Evolutionary conservation across 1,284 basidiomycete species (phyloP).

Genomic region (Fistulinella cinereoalba): DNA sequence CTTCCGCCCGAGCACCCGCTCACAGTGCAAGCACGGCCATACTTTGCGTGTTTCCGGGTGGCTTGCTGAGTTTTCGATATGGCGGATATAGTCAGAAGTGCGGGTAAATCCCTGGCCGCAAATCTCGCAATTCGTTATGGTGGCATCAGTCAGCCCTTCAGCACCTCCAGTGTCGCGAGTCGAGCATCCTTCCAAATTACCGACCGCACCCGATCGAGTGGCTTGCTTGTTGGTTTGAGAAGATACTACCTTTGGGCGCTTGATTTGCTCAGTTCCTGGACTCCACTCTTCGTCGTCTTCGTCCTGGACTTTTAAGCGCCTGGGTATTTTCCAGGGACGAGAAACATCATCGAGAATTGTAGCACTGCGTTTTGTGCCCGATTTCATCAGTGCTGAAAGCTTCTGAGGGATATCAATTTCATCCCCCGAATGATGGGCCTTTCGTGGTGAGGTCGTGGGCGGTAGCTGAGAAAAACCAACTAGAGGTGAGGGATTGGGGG

Average conservation of each 20-base stretch:
- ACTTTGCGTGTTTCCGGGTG: conserved; percentile 28
- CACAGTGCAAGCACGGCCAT: conserved; percentile 24
- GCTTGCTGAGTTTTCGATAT: conserved; percentile 23
- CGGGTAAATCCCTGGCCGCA: conserved; percentile 25
- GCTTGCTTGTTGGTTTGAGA: background rate
- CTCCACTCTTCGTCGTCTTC: conserved; percentile 30
- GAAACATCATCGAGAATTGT: conserved; percentile 2
- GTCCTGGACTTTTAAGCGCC: conserved; percentile 13
- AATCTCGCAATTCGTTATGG: conserved; percentile 7
- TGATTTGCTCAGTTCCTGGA: conserved; percentile 12
- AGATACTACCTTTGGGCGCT: conserved; percentile 2
- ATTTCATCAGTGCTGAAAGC: too few species aligned
- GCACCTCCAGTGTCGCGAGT: background rate
- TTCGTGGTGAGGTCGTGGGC: too few species aligned
- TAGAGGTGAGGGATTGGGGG: conserved; percentile 6
- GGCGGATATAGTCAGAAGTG: conserved; percentile 20
- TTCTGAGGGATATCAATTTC: too few species aligned
- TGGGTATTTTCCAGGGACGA: conserved; percentile 2
- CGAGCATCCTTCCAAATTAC: too few species aligned
- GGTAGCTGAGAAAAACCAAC: background rate
- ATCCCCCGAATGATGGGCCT: too few species aligned
- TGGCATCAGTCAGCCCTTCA: conserved; percentile 1
- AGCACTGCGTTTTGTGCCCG: conserved; percentile 14
- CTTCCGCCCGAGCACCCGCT: conserved; percentile 18
- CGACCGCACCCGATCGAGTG: too few species aligned